phyloP scores from a whole-genome alignment of 2,329 filamentous ascomycete genomes.

The Cercospora janseana region DNA sequence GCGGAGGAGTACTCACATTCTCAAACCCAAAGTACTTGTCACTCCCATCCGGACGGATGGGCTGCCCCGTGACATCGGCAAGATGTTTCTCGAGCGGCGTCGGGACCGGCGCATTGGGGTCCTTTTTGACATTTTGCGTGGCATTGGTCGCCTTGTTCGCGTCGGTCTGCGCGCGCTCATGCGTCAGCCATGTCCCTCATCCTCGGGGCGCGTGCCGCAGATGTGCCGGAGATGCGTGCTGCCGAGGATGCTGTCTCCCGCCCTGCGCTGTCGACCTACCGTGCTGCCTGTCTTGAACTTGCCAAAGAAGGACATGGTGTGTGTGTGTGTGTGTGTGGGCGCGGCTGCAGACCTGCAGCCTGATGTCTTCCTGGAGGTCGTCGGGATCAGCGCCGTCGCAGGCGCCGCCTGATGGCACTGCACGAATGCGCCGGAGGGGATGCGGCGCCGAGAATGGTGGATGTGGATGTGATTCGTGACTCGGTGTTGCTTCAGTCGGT shows the following conservation, averaged over 20 bases:
- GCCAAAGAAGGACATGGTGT: constrained; percentile 55
- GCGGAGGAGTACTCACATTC: constrained; percentile 68
- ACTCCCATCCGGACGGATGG: constrained; percentile 80
- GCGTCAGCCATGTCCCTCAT: constrained; percentile 8
- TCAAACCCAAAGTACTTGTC: constrained; percentile 99
- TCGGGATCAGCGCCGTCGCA: too few species aligned
- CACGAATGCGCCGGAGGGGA: too few species aligned
- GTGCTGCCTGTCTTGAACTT: constrained; percentile 49
- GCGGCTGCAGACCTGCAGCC: too few species aligned
- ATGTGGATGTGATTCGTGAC: too few species aligned
- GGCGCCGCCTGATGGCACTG: too few species aligned
- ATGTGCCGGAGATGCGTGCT: not conserved
- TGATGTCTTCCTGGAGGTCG: too few species aligned
- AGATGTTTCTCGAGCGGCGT: constrained; percentile 73
- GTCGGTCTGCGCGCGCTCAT: constrained; percentile 43
- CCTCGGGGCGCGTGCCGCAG: not conserved
- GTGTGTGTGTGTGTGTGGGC: too few species aligned
- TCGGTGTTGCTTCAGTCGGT: too few species aligned
- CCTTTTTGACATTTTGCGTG: constrained; percentile 55
- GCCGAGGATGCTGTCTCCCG: too few species aligned
- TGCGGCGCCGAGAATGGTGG: too few species aligned
- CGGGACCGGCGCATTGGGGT: constrained; percentile 55
- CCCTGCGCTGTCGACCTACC: constrained; percentile 8
- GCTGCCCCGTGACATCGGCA: constrained; percentile 69
- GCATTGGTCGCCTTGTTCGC: constrained; percentile 47